Evolutionary conservation across 441 rosid species (phyloP), one percentile per base, ranked within the genome.

Genomic region (Corymbia calophylla): DNA sequence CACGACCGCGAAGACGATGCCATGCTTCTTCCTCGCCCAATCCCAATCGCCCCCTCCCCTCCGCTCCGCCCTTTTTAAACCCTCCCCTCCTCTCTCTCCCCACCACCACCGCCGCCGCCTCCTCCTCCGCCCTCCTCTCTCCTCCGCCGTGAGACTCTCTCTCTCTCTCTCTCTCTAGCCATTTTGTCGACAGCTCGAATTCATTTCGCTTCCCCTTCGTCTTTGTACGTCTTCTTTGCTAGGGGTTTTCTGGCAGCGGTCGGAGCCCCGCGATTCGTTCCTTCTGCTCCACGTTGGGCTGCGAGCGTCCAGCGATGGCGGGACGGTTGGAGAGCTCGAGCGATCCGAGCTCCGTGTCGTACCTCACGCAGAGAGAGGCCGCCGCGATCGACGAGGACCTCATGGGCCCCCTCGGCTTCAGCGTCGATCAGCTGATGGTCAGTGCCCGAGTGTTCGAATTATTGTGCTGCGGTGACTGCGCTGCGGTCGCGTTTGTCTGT

Each of bases 361-460:
- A 95, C 92, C 95, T 96, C 84, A 88, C 93, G 55, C 99, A 96
- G 93, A 94, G 95, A 77, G 94, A 96, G 91, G 99, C 99, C 58
- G 96, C 97, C 21, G 97, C 95, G 91, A 90, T 98, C 88, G 99
- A 97, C 87, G 98, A 98, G 93, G 92, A 93, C 80, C 97, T 98
- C 92, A 98, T 97, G 99, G 99, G 98, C 49, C 95, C 98, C 90
- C 97, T 98, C 35, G 99, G 99, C 29, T 97, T 97, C 91, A 93
- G 96, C 92, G 97, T 98, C 88, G 98, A 98, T 92, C 99, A 96
- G 94, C 92, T 98, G 86, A 98, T 98, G 99, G 99, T 96, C 82
- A 73, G 91, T 58, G 53, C 35, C 48, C n/a, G 49, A 58, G 14
- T 19, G 60, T 39, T 86, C 47, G 88, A 56, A 86, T 47, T 35